Evolutionary conservation across 2,329 filamentous ascomycete genomes (phyloP).

Genomic region (Phoma sp.): DNA sequence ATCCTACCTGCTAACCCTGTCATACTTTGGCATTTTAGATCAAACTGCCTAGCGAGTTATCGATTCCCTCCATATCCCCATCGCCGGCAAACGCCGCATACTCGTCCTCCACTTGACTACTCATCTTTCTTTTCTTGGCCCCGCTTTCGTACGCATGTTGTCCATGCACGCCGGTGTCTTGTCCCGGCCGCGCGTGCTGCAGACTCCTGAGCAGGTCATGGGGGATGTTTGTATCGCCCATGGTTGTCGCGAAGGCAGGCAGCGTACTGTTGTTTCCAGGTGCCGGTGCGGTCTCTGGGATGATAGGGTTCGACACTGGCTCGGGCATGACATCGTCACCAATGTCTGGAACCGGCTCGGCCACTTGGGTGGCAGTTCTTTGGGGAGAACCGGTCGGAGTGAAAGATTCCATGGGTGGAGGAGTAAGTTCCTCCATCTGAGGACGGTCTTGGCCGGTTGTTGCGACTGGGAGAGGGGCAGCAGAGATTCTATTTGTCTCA

Average conservation of each 20-base stretch:
- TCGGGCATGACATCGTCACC: conserved; percentile 39
- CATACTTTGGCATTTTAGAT: conserved; percentile 23
- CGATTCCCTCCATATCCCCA: conserved; percentile 62
- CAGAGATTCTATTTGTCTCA: conserved; percentile 56
- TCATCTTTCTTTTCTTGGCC: conserved; percentile 49
- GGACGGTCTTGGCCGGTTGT: conserved; percentile 66
- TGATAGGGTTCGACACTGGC: conserved; percentile 32
- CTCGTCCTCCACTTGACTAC: conserved; percentile 43
- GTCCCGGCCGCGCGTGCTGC: conserved; percentile 32
- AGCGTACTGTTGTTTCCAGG: conserved; percentile 25
- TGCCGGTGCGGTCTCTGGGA: conserved; percentile 33
- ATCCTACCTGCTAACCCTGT: no score
- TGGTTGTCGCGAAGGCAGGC: conserved; percentile 30
- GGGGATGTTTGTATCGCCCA: conserved; percentile 29
- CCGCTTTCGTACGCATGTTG: conserved; percentile 28
- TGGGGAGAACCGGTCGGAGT: conserved; percentile 59
- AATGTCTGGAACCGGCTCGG: conserved; percentile 29
- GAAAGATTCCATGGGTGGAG: conserved; percentile 68
- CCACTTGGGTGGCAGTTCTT: conserved; percentile 10
- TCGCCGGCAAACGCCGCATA: conserved; percentile 51
- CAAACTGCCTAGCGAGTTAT: conserved; percentile 66
- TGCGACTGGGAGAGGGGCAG: conserved; percentile 39
- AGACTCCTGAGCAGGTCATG: conserved; percentile 42
- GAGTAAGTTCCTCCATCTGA: conserved; percentile 84
- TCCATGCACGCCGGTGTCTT: conserved; percentile 31